These are phyloP conservation scores for Aureobasidium pullulans DNA, from an alignment of 2,329 filamentous ascomycete species.

Conservation along the genomic window DNA sequence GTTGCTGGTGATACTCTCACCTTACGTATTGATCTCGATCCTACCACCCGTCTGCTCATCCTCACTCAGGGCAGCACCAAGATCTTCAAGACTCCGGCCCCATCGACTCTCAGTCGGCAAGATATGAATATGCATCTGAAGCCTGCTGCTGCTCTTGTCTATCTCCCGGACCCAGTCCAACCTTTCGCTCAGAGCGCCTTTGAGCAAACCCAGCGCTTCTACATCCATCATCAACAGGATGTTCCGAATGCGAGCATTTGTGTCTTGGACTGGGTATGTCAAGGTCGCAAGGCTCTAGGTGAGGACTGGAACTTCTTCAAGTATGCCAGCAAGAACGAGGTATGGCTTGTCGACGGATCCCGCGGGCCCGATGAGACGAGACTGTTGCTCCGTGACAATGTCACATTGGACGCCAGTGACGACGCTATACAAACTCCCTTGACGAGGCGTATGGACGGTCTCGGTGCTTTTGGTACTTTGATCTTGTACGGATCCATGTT, in stretches of 20 bases:
- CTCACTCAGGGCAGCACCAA: conserved; percentile 77
- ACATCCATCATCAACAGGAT: conserved; percentile 40
- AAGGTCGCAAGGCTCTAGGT: conserved; percentile 74
- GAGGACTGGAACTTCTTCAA: conserved; percentile 79
- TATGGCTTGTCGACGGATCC: conserved; percentile 51
- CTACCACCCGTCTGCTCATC: conserved; percentile 56
- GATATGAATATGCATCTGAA: conserved; percentile 41
- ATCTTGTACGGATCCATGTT: conserved; percentile 71
- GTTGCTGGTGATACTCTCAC: conserved; percentile 79
- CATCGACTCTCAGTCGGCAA: conserved; percentile 29
- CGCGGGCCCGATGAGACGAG: conserved; percentile 28
- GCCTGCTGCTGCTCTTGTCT: conserved; percentile 47
- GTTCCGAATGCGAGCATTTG: conserved; percentile 51
- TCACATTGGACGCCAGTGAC: conserved; percentile 57
- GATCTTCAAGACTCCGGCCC: conserved; percentile 72
- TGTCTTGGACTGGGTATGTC: conserved; percentile 88
- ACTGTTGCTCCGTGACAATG: conserved; percentile 76
- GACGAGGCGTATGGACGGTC: conserved; percentile 59
- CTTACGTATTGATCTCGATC: conserved; percentile 59
- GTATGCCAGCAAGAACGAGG: conserved; percentile 81
- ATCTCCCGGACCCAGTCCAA: conserved; percentile 85
- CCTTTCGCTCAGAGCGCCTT: conserved; percentile 82
- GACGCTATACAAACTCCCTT: conserved; percentile 22
- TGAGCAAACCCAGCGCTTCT: conserved; percentile 75
- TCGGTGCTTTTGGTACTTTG: conserved; percentile 76